Evolutionary conservation across 129 eudicot genomes (phyloP).

Genomic region (Smallanthus sonchifolius): DNA sequence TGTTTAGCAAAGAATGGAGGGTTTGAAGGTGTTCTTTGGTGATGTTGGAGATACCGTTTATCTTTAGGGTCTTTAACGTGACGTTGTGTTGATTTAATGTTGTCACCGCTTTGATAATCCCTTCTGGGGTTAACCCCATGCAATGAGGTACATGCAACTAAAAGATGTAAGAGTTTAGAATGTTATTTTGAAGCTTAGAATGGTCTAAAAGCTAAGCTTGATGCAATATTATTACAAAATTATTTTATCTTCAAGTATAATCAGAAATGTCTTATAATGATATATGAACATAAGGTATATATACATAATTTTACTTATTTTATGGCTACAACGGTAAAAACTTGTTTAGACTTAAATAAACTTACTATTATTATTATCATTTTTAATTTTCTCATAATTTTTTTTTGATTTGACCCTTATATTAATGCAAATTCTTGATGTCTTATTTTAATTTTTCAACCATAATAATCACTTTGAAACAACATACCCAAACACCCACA

Average conservation of each 20-base stretch:
- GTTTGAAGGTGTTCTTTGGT: constrained; percentile 47
- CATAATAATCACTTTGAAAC: background rate
- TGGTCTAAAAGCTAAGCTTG: background rate
- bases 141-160: constrained; percentile 74
- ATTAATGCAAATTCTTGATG: background rate
- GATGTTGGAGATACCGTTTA: constrained; percentile 54
- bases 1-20: constrained; percentile 29
- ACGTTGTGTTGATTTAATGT: constrained; percentile 29
- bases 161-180: background rate
- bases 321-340: no score
- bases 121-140: constrained; percentile 57
- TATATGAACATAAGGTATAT: no score
- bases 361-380: background rate
- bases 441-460: background rate
- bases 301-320: no score
- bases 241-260: background rate
- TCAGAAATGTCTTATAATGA: background rate
- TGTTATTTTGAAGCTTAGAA: background rate
- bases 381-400: no score
- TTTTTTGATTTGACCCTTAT: no score
- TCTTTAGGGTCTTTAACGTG: constrained; percentile 35
- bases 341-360: background rate
- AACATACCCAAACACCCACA: background rate
- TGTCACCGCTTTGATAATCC: constrained; percentile 49
- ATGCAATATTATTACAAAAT: no score